These are phyloP conservation scores for Breviolum minutum DNA, from an alignment of 73 alveolate genomes.

Conservation along the genomic window DNA sequence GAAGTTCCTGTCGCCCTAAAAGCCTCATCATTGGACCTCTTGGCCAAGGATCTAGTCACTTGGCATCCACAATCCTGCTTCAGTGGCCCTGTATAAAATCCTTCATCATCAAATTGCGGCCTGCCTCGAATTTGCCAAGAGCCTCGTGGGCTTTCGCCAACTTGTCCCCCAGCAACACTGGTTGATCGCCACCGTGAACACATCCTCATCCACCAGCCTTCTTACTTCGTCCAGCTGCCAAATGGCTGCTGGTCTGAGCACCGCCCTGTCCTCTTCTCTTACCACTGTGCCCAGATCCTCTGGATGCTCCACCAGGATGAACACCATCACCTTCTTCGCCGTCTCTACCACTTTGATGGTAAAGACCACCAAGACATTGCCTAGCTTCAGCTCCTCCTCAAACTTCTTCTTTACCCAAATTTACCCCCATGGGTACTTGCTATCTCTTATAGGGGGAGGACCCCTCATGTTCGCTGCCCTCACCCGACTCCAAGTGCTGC, in stretches of 20 bases:
- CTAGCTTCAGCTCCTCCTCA: neutral
- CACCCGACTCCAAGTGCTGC: neutral
- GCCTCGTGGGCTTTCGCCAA: neutral
- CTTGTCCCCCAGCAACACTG: neutral
- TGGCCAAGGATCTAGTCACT: neutral
- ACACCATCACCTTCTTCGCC: neutral
- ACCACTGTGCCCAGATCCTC: constrained; percentile 20
- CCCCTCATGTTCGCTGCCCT: neutral
- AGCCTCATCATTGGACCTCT: neutral
- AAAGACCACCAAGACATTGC: neutral
- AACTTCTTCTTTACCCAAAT: neutral
- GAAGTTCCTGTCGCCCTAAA: neutral
- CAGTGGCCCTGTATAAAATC: neutral
- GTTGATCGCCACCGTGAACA: neutral
- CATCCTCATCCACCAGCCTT: neutral
- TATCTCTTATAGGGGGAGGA: neutral
- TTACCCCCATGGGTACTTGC: neutral
- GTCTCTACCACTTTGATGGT: neutral
- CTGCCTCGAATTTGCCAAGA: neutral
- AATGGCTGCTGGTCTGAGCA: neutral
- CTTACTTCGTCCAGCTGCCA: constrained; percentile 6
- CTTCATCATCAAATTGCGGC: neutral
- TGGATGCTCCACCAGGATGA: constrained; percentile 3
- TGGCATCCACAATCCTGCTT: neutral
- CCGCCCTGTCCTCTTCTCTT: neutral